A percentile compares a stretch with the other conserved stretches of the same genome.
These are phyloP conservation scores for Wickerhamomyces hampshirensis DNA, from an alignment of 805 yeast species.

Conservation along the genomic window DNA sequence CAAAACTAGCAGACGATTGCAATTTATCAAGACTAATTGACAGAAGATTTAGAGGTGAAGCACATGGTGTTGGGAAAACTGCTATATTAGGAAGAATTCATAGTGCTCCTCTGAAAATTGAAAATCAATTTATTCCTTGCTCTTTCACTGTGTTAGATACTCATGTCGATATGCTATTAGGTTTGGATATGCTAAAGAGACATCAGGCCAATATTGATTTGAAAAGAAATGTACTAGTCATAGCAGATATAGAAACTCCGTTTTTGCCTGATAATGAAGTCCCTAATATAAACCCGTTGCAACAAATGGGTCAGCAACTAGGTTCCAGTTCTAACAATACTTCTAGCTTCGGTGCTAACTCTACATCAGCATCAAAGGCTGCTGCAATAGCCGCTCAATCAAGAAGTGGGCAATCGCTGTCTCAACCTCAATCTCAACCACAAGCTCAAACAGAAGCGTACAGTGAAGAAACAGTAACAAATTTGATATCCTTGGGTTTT, in stretches of 20 bases:
- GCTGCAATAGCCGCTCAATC: constrained; percentile 19
- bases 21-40: constrained; percentile 74
- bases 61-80: constrained; percentile 85
- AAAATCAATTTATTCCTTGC: constrained; percentile 57
- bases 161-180: constrained; percentile 70
- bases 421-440: constrained; percentile 5
- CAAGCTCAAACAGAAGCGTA: constrained; percentile 8
- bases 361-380: constrained; percentile 10
- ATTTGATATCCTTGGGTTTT: constrained; percentile 68
- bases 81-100: constrained; percentile 81
- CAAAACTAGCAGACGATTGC: constrained; percentile 67
- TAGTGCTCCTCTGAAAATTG: constrained; percentile 80
- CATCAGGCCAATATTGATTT: constrained; percentile 83
- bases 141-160: constrained; percentile 71
- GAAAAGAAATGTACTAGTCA: constrained; percentile 52
- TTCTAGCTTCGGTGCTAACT: background rate
- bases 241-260: constrained; percentile 68
- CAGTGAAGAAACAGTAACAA: constrained; percentile 36
- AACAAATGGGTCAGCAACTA: constrained; percentile 1
- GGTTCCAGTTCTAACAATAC: constrained; percentile 4
- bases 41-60: constrained; percentile 72
- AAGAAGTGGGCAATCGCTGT: constrained; percentile 8
- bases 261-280: constrained; percentile 74
- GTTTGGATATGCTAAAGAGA: constrained; percentile 87
- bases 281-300: constrained; percentile 31